Percentiles rank a stretch among this genome's conserved stretches.
These are phyloP conservation scores for Fusarium marasasianum DNA, from an alignment of 2,329 filamentous ascomycete species.

Conservation along the genomic window DNA sequence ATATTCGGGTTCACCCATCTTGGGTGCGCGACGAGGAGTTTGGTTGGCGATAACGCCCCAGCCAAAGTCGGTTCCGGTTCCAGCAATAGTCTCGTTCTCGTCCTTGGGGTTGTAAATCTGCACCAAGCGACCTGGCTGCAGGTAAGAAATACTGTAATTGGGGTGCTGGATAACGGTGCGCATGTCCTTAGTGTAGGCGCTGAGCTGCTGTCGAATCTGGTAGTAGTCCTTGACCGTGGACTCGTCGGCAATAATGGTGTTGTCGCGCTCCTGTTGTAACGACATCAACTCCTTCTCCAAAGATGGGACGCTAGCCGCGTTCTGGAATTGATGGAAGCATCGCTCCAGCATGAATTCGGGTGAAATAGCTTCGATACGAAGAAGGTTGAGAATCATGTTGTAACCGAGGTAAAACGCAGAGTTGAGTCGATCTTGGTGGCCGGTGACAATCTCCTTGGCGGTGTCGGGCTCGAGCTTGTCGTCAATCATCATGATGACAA, in stretches of 20 bases:
- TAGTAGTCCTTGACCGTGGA: conserved; percentile 93
- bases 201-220: conserved; percentile 84
- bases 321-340: conserved; percentile 99
- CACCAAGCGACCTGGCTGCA: conserved; percentile 88
- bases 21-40: conserved; percentile 70
- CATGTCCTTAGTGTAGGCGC: conserved; percentile 88
- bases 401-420: conserved; percentile 98
- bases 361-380: conserved; percentile 98
- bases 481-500: conserved; percentile 99
- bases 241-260: conserved; percentile 85
- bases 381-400: conserved; percentile 98
- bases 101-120: conserved; percentile 77
- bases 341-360: conserved; percentile 99
- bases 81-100: conserved; percentile 52
- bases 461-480: conserved; percentile 93
- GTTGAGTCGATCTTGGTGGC: conserved; percentile 96
- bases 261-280: conserved; percentile 78
- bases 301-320: conserved; percentile 83
- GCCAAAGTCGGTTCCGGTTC: conserved; percentile 74
- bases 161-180: conserved; percentile 91
- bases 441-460: conserved; percentile 95
- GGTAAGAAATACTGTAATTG: conserved; percentile 82
- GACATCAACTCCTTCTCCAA: conserved; percentile 85
- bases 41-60: conserved; percentile 92
- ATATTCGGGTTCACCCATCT: conserved; percentile 73